Base-by-base conservation (phyloP, 305 asterid genomes). In the Fraxinus sp. region DNA sequence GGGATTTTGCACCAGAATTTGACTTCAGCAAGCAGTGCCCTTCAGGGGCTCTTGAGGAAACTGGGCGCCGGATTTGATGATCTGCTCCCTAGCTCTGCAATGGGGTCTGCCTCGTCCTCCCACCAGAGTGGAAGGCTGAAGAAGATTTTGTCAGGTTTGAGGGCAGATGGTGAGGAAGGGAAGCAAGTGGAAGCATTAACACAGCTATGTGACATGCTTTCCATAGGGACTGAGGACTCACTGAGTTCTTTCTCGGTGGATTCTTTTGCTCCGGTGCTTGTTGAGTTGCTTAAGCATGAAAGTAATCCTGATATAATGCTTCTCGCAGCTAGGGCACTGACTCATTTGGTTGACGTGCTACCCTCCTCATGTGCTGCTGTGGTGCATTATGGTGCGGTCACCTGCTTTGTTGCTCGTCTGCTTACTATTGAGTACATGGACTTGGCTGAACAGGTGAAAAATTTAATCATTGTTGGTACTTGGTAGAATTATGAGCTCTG, bases 91-190 rank as follows among this genome's bases (percentile, higher is more conserved):
- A 93, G 97, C 86, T 91, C 99, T 0, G 94, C 96, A 1, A 87
- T 93, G 86, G 98, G 94, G 41, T 89, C 94, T 6, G 93, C 92
- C 72, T 94, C 98, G 2, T 87, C 97, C 6, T 93, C 99, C 11
- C 98, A 96, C 57, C 98, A 93, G 81, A 96, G 90, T 73, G 97
- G 98, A 76, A 88, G 95, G 72, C 86, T 92, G 81, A 97, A 97
- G 92, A 95, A 95, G 98, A 95, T 97, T 57, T 83, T 97, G 86
- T 86, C 98, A 0, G 98, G 98, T 13, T 84, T 97, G 92, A 87
- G 98, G 86, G 97, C 99, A 16, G 99, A 97, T 79, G 98, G 99
- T 0, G 99, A 97, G 91, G 99, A 97, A 88, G 98, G 98, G 75
- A 95, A 79, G 91, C 99, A 97, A 85, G 94, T 97, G 2, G 99